phyloP scores from a whole-genome alignment of 768 basidiomycete genomes.

The Suillus cothurnatus region DNA sequence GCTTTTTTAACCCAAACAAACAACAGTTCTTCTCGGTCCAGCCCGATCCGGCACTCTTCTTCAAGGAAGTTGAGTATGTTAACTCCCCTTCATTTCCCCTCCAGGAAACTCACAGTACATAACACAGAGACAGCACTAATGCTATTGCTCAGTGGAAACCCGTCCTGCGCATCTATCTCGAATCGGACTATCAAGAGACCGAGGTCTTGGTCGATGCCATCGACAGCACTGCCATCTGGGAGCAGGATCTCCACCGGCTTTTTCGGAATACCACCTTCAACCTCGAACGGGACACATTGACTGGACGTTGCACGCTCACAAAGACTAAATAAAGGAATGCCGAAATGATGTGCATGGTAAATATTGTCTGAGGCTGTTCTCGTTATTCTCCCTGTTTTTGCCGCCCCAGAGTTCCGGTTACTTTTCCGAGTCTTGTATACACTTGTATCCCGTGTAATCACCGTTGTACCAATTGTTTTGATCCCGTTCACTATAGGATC shows the following conservation, averaged over 20 bases:
- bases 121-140: neutral
- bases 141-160: neutral
- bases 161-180: neutral
- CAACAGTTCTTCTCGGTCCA: too few relatives aligned
- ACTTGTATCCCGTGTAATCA: neutral
- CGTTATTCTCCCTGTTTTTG: neutral
- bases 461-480: neutral
- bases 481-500: neutral
- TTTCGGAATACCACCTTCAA: slow-evolving; percentile 1
- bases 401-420: neutral
- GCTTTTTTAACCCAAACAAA: neutral
- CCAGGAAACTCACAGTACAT: neutral
- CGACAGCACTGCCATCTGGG: neutral
- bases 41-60: neutral
- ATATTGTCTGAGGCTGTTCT: neutral
- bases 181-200: slow-evolving; percentile 2
- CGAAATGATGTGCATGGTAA: neutral
- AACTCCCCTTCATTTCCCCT: neutral
- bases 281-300: neutral
- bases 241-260: neutral
- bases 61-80: slow-evolving; percentile 7
- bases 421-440: neutral
- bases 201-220: neutral
- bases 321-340: neutral
- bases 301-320: neutral